phyloP scores from a whole-genome alignment of 805 yeast genomes.

The Candida insectorum region DNA sequence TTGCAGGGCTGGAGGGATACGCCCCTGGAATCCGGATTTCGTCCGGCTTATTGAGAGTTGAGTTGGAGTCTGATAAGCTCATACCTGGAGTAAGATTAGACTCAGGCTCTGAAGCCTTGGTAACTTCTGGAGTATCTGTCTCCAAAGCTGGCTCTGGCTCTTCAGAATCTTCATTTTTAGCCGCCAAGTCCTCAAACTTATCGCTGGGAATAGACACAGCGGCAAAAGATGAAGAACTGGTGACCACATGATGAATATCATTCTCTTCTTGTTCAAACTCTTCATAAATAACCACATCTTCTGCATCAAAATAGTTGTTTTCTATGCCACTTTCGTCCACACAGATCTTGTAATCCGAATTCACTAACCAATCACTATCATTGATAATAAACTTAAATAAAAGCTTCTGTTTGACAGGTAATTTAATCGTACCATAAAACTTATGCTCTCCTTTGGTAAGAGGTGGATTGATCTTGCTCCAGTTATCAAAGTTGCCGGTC shows the following conservation, averaged over 20 bases:
- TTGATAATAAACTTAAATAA: conserved; percentile 38
- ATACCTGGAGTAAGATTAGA: conserved; percentile 1
- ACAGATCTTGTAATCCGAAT: conserved; percentile 19
- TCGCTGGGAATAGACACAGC: conserved; percentile 24
- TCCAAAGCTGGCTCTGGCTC: not conserved
- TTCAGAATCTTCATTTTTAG: conserved; percentile 1
- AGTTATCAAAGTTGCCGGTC: conserved; percentile 41
- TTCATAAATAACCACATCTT: conserved; percentile 20
- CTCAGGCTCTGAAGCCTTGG: not conserved
- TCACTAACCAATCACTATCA: conserved; percentile 29
- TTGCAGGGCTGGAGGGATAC: conserved; percentile 14
- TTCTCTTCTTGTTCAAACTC: conserved; percentile 14
- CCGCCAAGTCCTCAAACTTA: conserved; percentile 7
- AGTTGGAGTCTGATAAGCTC: conserved; percentile 9
- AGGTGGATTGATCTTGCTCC: conserved; percentile 26
- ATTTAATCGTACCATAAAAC: conserved; percentile 20
- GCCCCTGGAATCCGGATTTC: conserved; percentile 5
- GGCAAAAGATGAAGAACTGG: conserved; percentile 34
- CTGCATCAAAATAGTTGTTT: conserved; percentile 30
- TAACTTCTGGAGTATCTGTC: not conserved
- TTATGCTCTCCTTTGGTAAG: conserved; percentile 12
- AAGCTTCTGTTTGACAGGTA: conserved; percentile 21
- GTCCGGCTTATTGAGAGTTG: conserved; percentile 14
- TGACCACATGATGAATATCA: conserved; percentile 19
- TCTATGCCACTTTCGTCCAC: conserved; percentile 33